Conservation (phyloP, 202 grass and related monocot species). For the Tripidium arundinaceum region DNA sequence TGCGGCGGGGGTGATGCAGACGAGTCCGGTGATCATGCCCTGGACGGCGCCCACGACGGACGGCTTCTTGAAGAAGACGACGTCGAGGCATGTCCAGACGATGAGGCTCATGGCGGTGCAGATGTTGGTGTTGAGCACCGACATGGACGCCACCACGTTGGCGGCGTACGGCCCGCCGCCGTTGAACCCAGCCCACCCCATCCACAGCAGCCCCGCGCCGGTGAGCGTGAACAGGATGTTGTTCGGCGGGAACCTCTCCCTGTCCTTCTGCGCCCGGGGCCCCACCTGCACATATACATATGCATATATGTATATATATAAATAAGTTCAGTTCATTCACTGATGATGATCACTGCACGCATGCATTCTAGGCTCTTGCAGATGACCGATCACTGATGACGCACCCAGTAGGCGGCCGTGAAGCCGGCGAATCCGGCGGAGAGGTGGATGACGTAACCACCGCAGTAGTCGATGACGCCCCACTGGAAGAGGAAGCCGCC, state of each 20-base stretch:
- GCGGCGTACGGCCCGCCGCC: slow-evolving; percentile 41
- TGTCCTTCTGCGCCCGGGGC: slow-evolving; percentile 18
- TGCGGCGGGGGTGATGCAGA: slow-evolving; percentile 42
- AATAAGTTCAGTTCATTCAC: too few species aligned
- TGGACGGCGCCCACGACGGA: slow-evolving; percentile 50
- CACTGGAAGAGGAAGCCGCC: slow-evolving; percentile 45
- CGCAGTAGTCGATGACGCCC: slow-evolving; percentile 52
- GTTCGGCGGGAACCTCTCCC: slow-evolving; percentile 44
- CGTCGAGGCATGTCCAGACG: slow-evolving; percentile 45
- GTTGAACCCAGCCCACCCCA: slow-evolving; percentile 52
- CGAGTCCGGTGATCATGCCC: slow-evolving; percentile 45
- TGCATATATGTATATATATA: too few species aligned
- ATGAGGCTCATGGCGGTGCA: slow-evolving; percentile 45
- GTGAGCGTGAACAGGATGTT: slow-evolving; percentile 46
- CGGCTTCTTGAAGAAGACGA: slow-evolving; percentile 52
- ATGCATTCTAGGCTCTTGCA: too few species aligned
- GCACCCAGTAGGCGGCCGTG: slow-evolving; percentile 52
- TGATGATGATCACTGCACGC: too few species aligned
- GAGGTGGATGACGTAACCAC: slow-evolving; percentile 49
- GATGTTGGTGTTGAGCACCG: slow-evolving; percentile 45
- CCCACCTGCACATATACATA: slow-evolving; percentile 16
- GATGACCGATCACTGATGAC: too few species aligned
- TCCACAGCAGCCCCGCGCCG: slow-evolving; percentile 45
- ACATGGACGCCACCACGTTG: slow-evolving; percentile 35
- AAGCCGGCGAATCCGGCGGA: slow-evolving; percentile 37